A percentile compares a stretch with the other conserved stretches of the same genome.
phyloP scores from a whole-genome alignment of 2,329 filamentous ascomycete species.

The Claviceps pazoutovae region DNA sequence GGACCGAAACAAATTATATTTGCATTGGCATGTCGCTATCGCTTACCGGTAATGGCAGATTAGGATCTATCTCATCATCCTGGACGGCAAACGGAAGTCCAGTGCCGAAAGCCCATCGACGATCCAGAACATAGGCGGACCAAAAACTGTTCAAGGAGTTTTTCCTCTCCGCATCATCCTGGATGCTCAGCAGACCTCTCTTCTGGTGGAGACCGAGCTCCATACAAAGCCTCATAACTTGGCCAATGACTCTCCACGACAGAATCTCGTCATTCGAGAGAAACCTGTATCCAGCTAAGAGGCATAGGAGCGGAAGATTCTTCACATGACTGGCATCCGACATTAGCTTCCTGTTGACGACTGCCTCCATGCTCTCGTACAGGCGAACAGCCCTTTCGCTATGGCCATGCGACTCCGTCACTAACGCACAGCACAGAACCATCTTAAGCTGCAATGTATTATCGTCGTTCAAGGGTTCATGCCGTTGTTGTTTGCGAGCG shows the following conservation, averaged over 20 bases:
- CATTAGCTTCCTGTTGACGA: slow-evolving; percentile 53
- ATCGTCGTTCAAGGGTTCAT: slow-evolving; percentile 30
- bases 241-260: slow-evolving; percentile 75
- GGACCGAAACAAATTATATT: not conserved
- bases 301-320: slow-evolving; percentile 35
- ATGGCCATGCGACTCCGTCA: slow-evolving; percentile 65
- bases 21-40: not conserved
- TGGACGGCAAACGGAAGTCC: slow-evolving; percentile 76
- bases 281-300: slow-evolving; percentile 58
- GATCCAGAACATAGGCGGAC: slow-evolving; percentile 73
- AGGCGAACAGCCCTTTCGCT: slow-evolving; percentile 60
- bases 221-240: slow-evolving; percentile 65
- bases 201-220: slow-evolving; percentile 73
- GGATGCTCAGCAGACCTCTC: slow-evolving; percentile 56
- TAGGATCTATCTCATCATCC: slow-evolving; percentile 72
- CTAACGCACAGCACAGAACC: slow-evolving; percentile 63
- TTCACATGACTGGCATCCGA: slow-evolving; percentile 33
- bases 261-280: slow-evolving; percentile 74
- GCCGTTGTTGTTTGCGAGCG: slow-evolving; percentile 20
- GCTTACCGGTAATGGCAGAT: slow-evolving; percentile 64
- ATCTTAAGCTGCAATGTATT: slow-evolving; percentile 65
- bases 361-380: slow-evolving; percentile 61
- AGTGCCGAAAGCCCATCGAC: slow-evolving; percentile 80
- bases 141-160: slow-evolving; percentile 65
- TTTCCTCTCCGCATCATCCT: slow-evolving; percentile 52